phyloP scores from a whole-genome alignment of 345 rosid genomes.

The Syzygium aqueum region DNA sequence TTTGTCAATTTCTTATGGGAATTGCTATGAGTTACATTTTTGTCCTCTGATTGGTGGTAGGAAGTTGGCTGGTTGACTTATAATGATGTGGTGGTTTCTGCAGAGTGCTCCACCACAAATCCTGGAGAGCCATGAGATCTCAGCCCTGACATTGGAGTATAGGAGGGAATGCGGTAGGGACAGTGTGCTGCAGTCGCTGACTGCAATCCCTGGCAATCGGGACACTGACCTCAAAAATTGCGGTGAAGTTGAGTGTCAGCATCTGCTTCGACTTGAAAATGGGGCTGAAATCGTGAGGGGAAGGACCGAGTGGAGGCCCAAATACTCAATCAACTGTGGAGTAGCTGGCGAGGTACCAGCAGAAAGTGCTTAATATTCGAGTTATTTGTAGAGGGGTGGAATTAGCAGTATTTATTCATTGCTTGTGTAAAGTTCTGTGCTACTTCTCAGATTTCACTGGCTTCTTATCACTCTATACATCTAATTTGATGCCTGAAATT shows the following conservation, averaged over 20 bases:
- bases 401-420: background rate
- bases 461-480: slow-evolving; percentile 4
- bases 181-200: slow-evolving; percentile 88
- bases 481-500: slow-evolving; percentile 3
- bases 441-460: slow-evolving; percentile 14
- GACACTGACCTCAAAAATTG: slow-evolving; percentile 20
- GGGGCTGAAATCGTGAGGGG: slow-evolving; percentile 92
- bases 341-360: slow-evolving; percentile 22
- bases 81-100: background rate
- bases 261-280: slow-evolving; percentile 77
- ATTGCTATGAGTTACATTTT: background rate
- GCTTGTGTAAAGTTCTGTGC: slow-evolving; percentile 16
- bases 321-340: slow-evolving; percentile 19
- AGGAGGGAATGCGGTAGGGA: slow-evolving; percentile 94
- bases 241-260: slow-evolving; percentile 72
- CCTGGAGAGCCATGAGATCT: slow-evolving; percentile 84
- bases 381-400: background rate
- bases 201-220: slow-evolving; percentile 45
- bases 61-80: background rate
- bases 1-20: background rate
- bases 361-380: slow-evolving; percentile 10
- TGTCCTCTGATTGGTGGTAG: background rate
- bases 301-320: slow-evolving; percentile 87
- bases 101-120: slow-evolving; percentile 86
- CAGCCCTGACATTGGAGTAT: slow-evolving; percentile 75